Evolutionary conservation across 2,329 filamentous ascomycete species (phyloP), one percentile per base, ranked within the genome.

Genomic region (Bipolaris zeicola): DNA sequence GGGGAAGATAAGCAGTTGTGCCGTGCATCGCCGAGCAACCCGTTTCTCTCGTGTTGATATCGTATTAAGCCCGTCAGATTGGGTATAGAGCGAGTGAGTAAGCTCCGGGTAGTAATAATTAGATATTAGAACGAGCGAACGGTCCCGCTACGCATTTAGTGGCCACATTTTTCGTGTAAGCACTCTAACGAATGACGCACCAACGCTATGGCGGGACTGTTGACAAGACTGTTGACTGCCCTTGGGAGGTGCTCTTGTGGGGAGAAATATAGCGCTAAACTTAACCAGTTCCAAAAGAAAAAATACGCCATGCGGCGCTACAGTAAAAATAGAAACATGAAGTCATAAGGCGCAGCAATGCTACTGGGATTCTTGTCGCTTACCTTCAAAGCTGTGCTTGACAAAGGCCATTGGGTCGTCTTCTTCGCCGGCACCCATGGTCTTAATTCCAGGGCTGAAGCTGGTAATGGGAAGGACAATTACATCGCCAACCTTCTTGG

Each of bases 401-500:
- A 99, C 95, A 81, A 96, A 98, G 1, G 95, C 95, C 91, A 96
- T 94, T 1, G 92, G 92, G 73, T 98, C 89, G 65, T 97, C 92
- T 39, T 88, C 84, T 61, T 96, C 92, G 69, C 89, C 88, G 43
- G 95, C 90, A 11, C 90, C 91, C 92, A 97, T 98, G 74, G 96
- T 92, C 66, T 88, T 85, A 42, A 98, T 92, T 24, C 95, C 95
- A 0, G 95, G 95, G 69, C 92, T 96, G 81, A 99, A 99, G 77
- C 92, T 94, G 6, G 95, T 99, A 69, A 99, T 98, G 24, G 95
- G 95, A 57, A 99, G 79, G 13, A 99, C 88, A 50, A 97, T 87
- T 2, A 97, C 92, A 76, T 99, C 95, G 43, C 95, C 95, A 16
- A 98, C 88, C 71, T 92, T 93, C 79, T 91, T 96, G 52, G 91